phyloP scores from a whole-genome alignment of 2,329 filamentous ascomycete species.

The Neobulgaria alba region DNA sequence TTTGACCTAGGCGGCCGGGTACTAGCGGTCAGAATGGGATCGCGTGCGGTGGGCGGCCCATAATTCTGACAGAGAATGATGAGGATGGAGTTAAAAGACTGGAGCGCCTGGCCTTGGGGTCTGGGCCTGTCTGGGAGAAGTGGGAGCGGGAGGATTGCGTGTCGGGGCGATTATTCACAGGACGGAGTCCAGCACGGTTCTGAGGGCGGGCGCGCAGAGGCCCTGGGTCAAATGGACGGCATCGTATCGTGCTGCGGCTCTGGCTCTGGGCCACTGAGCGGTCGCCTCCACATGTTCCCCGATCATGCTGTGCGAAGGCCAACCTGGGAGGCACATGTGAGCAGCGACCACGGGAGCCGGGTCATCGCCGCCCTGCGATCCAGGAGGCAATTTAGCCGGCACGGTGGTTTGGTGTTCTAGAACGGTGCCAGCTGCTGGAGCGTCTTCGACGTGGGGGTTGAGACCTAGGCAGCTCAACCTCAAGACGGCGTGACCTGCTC shows the following conservation, averaged over 20 bases:
- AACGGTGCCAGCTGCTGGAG: too few species aligned
- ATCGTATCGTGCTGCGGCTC: neutral
- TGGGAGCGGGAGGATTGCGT: neutral
- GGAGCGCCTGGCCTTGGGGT: too few species aligned
- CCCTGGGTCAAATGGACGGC: neutral
- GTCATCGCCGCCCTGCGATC: neutral
- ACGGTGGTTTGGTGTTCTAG: neutral
- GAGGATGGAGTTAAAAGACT: too few species aligned
- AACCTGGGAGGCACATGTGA: too few species aligned
- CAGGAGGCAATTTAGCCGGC: neutral
- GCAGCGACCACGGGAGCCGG: neutral
- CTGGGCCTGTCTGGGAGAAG: neutral
- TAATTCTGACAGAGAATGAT: neutral
- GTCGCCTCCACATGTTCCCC: neutral
- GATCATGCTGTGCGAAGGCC: neutral
- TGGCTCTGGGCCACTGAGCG: neutral
- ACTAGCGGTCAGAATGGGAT: neutral
- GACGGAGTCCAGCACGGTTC: neutral
- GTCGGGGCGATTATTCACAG: neutral
- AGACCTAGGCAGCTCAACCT: too few species aligned
- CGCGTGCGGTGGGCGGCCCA: neutral
- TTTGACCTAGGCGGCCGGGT: neutral
- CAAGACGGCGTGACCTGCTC: too few species aligned
- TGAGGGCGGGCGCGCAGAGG: neutral
- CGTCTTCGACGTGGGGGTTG: too few species aligned